These are phyloP conservation scores for Botryotinia narcissicola DNA, from an alignment of 2,329 filamentous ascomycete species.

Conservation along the genomic window DNA sequence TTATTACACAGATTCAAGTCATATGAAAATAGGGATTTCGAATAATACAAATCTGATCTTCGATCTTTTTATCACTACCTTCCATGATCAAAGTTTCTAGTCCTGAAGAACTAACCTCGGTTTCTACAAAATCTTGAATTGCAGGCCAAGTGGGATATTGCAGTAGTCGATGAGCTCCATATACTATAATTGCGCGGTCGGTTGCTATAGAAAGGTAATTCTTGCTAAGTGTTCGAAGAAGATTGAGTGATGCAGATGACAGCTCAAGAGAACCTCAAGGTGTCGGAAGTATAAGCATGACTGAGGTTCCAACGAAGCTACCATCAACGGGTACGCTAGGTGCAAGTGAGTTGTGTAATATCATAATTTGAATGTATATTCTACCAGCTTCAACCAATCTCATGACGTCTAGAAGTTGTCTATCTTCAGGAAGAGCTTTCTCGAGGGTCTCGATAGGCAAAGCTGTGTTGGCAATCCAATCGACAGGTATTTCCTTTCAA, in stretches of 20 bases:
- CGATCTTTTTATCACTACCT: not conserved
- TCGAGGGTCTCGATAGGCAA: not conserved
- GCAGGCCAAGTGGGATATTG: not conserved
- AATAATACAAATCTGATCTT: not conserved
- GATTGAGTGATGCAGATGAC: not conserved
- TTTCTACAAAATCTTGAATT: not conserved
- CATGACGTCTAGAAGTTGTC: not conserved
- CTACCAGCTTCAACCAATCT: not conserved
- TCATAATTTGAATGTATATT: not conserved
- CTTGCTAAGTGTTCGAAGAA: not conserved
- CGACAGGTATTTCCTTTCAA: not conserved
- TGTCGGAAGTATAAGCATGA: not conserved
- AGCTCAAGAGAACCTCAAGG: not conserved
- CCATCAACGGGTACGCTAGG: not conserved
- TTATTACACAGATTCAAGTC: not conserved
- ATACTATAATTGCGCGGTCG: not conserved
- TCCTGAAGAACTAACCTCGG: not conserved
- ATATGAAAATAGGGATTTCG: not conserved
- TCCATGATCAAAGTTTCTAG: not conserved
- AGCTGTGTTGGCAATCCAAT: slow-evolving; percentile 4
- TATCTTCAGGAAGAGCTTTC: slow-evolving; percentile 4
- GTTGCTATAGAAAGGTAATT: not conserved
- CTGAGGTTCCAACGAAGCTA: not conserved
- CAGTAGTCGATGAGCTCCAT: not conserved
- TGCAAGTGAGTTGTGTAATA: not conserved